These are phyloP conservation scores for Aureobasidium namibiae DNA, from an alignment of 2,329 filamentous ascomycete species.

Conservation along the genomic window DNA sequence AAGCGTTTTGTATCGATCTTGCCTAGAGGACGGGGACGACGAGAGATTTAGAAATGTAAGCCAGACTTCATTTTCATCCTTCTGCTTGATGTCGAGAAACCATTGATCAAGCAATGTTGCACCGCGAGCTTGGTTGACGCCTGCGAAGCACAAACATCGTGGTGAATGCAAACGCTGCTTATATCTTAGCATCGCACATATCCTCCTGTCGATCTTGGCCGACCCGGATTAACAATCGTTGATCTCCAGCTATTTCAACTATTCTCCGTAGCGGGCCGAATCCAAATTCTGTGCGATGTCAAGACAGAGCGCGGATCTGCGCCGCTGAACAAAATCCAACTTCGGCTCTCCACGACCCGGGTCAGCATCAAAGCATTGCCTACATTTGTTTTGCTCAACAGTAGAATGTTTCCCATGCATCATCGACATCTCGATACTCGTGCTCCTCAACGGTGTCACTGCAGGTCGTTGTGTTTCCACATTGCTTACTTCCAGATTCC, in stretches of 20 bases:
- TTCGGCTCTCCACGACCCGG: slow-evolving; percentile 8
- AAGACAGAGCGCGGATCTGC: neutral
- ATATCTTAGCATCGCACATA: neutral
- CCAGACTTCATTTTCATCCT: slow-evolving; percentile 2
- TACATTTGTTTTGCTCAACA: neutral
- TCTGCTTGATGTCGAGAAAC: neutral
- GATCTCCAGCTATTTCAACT: neutral
- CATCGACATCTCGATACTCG: neutral
- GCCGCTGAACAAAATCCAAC: neutral
- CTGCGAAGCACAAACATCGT: neutral
- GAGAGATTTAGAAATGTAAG: slow-evolving; percentile 1
- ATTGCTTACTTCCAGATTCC: neutral
- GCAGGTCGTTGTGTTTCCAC: neutral
- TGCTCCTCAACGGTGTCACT: neutral
- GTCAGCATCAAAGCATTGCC: neutral
- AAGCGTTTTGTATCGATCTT: neutral
- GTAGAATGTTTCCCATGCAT: neutral
- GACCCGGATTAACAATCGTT: neutral
- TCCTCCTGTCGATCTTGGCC: neutral
- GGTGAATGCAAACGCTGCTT: neutral
- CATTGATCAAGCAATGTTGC: neutral
- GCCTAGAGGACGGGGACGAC: neutral
- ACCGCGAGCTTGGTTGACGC: neutral
- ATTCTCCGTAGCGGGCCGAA: neutral
- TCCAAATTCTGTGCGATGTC: neutral